A percentile compares a stretch with the other conserved stretches of the same genome.
These are phyloP conservation scores for Zygnema circumcarinatum DNA, from an alignment of 139 green algal genomes.

Conservation along the genomic window DNA sequence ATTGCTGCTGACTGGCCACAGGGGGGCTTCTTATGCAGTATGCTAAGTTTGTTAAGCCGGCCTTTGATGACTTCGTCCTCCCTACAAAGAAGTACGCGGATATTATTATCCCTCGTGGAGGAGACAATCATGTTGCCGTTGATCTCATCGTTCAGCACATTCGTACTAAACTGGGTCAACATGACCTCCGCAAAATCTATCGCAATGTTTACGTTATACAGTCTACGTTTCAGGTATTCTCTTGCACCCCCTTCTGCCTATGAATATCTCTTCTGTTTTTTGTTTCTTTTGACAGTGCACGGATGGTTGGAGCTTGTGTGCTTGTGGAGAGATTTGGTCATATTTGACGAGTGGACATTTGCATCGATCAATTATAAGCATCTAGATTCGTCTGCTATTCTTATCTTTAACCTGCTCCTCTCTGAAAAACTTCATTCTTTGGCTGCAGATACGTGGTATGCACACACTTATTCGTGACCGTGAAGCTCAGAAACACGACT, in stretches of 20 bases:
- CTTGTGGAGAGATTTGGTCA: neutral
- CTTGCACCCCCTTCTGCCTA: neutral
- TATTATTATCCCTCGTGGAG: constrained; percentile 92
- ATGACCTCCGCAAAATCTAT: constrained; percentile 92
- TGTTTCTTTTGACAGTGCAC: neutral
- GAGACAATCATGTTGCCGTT: constrained; percentile 79
- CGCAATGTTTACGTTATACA: constrained; percentile 87
- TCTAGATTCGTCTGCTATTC: too few species aligned
- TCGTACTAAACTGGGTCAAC: constrained; percentile 88
- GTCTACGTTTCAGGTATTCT: constrained; percentile 82
- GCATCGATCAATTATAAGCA: neutral
- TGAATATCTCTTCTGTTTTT: neutral
- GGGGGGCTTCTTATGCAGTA: constrained; percentile 36
- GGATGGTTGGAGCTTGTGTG: neutral
- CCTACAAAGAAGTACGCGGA: constrained; percentile 83
- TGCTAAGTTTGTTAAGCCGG: constrained; percentile 78
- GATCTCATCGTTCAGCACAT: constrained; percentile 98
- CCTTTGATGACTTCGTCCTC: constrained; percentile 89
- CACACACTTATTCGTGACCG: constrained; percentile 95
- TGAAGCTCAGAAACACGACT: constrained; percentile 83
- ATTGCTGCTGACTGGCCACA: too few species aligned
- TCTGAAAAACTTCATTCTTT: neutral
- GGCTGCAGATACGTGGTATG: constrained; percentile 86
- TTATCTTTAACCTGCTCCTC: too few species aligned
- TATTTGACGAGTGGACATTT: neutral